Percentiles rank a stretch among this genome's conserved stretches.
Conservation (phyloP, 192 early-diverging fungal genomes). For the Coemansia asiatica region DNA sequence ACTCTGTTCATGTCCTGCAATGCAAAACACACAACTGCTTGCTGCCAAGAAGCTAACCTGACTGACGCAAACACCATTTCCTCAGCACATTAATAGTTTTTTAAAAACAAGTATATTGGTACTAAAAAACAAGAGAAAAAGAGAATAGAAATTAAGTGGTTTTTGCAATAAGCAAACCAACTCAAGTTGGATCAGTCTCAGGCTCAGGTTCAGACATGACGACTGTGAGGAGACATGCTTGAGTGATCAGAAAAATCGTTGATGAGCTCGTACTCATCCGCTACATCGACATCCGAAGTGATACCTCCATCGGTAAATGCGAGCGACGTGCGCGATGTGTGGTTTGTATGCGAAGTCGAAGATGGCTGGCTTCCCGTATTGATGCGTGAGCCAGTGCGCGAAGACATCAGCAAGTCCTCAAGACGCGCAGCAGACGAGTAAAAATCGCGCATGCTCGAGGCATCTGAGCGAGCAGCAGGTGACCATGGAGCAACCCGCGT, state of each 20-base stretch:
- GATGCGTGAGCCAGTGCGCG: slow-evolving; percentile 22
- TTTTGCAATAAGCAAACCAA: neutral
- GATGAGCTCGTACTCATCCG: slow-evolving; percentile 27
- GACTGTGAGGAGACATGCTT: slow-evolving; percentile 8
- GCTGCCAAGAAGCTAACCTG: too few species aligned
- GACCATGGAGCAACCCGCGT: slow-evolving; percentile 2
- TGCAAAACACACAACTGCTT: too few species aligned
- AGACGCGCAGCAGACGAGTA: slow-evolving; percentile 48
- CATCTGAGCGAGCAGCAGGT: slow-evolving; percentile 26
- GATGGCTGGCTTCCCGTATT: neutral
- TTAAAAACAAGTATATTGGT: neutral
- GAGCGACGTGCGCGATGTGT: slow-evolving; percentile 9
- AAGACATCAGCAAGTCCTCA: slow-evolving; percentile 32
- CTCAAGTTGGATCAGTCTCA: neutral
- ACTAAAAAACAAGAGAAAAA: neutral
- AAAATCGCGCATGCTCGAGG: slow-evolving; percentile 50
- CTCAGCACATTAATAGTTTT: neutral
- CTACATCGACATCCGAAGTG: slow-evolving; percentile 5
- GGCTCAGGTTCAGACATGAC: neutral
- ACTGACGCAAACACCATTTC: slow-evolving; percentile 2
- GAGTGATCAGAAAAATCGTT: slow-evolving; percentile 18
- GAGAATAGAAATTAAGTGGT: neutral
- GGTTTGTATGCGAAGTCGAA: neutral
- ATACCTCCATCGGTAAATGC: slow-evolving; percentile 3
- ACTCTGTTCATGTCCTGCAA: too few species aligned